Conservation (phyloP, 352 stramenopile species). For the Pythium aquatile region DNA sequence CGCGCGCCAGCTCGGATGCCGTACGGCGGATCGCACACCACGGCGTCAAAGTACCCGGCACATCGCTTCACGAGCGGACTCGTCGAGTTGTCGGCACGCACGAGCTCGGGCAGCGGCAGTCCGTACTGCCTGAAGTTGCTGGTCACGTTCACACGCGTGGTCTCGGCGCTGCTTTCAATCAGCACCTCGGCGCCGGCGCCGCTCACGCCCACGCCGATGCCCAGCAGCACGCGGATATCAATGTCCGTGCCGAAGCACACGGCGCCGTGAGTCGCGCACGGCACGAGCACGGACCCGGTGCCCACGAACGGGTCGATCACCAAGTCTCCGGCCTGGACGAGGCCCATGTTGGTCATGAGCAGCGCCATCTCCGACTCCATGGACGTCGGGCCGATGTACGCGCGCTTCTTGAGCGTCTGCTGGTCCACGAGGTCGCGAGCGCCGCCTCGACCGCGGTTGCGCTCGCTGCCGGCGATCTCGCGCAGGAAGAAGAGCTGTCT, state of each 20-base stretch:
- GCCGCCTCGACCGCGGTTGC: constrained; percentile 67
- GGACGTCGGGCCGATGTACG: constrained; percentile 96
- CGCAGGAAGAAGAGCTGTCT: constrained; percentile 76
- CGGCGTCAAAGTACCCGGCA: constrained; percentile 78
- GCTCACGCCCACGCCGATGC: constrained; percentile 73
- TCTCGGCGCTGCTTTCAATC: constrained; percentile 5
- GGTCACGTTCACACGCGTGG: constrained; percentile 63
- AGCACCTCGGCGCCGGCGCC: constrained; percentile 27
- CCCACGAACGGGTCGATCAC: constrained; percentile 98
- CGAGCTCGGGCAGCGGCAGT: constrained; percentile 91
- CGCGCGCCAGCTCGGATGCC: constrained; percentile 92
- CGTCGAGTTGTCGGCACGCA: constrained; percentile 91
- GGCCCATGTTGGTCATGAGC: constrained; percentile 92
- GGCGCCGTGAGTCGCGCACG: constrained; percentile 90
- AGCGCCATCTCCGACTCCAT: constrained; percentile 97
- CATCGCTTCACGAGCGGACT: constrained; percentile 54
- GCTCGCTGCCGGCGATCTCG: constrained; percentile 66
- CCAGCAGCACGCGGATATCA: constrained; percentile 93
- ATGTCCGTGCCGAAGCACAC: constrained; percentile 97
- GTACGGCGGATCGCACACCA: constrained; percentile 94
- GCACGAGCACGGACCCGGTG: constrained; percentile 96
- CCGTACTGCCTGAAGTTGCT: constrained; percentile 94
- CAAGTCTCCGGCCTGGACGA: constrained; percentile 66
- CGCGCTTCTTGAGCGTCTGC: constrained; percentile 92
- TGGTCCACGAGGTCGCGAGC: constrained; percentile 81